A percentile compares a stretch with the other conserved stretches of the same genome.
Conservation (phyloP, 768 basidiomycete species). For the Hygrophorus pudorinus region DNA sequence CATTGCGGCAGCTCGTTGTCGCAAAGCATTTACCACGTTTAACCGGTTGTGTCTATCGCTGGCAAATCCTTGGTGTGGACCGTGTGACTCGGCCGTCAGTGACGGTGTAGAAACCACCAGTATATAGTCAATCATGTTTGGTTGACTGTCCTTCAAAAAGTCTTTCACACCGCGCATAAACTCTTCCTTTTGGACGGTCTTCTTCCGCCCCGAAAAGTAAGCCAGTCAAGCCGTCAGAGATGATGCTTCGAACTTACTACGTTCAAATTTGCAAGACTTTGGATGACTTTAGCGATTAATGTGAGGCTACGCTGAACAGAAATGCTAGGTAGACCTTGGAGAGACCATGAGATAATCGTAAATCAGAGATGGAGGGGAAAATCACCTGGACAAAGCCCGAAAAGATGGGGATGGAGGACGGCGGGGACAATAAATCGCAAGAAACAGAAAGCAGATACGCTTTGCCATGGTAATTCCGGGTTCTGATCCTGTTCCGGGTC, state of each 20-base stretch:
- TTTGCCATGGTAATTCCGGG: slow-evolving; percentile 61
- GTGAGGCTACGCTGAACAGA: slow-evolving; percentile 74
- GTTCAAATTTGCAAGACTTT: slow-evolving; percentile 82
- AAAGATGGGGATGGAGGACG: slow-evolving; percentile 80
- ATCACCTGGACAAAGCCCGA: slow-evolving; percentile 66
- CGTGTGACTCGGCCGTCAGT: slow-evolving; percentile 21
- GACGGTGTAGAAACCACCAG: slow-evolving; percentile 50
- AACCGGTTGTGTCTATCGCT: slow-evolving; percentile 40
- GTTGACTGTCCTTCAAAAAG: slow-evolving; percentile 54
- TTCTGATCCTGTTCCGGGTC: slow-evolving; percentile 31
- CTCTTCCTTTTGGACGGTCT: slow-evolving; percentile 69
- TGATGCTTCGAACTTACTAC: slow-evolving; percentile 31
- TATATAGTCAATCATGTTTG: slow-evolving; percentile 76
- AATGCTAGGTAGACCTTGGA: slow-evolving; percentile 51
- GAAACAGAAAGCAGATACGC: slow-evolving; percentile 85
- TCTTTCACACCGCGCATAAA: slow-evolving; percentile 71
- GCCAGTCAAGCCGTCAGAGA: neutral
- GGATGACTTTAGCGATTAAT: slow-evolving; percentile 80
- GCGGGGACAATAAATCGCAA: slow-evolving; percentile 85
- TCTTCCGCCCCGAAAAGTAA: slow-evolving; percentile 1
- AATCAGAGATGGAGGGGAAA: neutral
- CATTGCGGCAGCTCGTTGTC: slow-evolving; percentile 46
- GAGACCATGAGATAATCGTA: slow-evolving; percentile 7
- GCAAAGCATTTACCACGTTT: slow-evolving; percentile 43
- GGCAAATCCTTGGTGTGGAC: slow-evolving; percentile 18